phyloP scores from a whole-genome alignment of 805 yeast species.

The Starmerella apis region DNA sequence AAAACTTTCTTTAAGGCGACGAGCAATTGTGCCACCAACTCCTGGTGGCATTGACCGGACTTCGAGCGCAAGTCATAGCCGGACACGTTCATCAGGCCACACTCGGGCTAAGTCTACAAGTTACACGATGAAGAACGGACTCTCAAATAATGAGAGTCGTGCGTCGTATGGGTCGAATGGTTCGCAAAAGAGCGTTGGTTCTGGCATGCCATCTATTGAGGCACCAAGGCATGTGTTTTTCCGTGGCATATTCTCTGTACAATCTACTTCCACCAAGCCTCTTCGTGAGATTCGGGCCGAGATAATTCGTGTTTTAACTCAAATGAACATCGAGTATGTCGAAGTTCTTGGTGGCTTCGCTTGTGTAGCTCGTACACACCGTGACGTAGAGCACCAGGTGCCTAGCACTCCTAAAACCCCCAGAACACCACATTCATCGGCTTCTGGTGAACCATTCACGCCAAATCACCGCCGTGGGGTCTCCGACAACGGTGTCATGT shows the following conservation, averaged over 20 bases:
- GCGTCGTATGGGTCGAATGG: background rate
- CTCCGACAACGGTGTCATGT: conserved; percentile 18
- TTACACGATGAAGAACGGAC: conserved; percentile 11
- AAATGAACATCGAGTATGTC: conserved; percentile 66
- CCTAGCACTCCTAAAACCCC: conserved; percentile 20
- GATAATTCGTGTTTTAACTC: conserved; percentile 63
- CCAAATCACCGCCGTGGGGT: conserved; percentile 19
- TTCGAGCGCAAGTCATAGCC: background rate
- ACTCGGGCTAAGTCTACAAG: conserved; percentile 24
- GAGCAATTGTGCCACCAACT: background rate
- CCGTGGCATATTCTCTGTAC: conserved; percentile 89
- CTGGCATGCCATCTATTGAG: conserved; percentile 83
- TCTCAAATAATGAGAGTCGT: conserved; percentile 2
- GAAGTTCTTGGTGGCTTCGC: conserved; percentile 93
- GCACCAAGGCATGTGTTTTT: conserved; percentile 82
- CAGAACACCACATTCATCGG: background rate
- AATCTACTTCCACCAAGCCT: conserved; percentile 88
- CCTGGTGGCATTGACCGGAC: background rate
- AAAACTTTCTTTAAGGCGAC: conserved; percentile 22
- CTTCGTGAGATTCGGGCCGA: conserved; percentile 78
- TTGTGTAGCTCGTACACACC: conserved; percentile 48
- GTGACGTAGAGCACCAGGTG: conserved; percentile 4
- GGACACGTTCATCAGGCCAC: conserved; percentile 13
- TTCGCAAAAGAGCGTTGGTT: conserved; percentile 3
- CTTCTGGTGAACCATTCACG: conserved; percentile 10